These are phyloP conservation scores for Ephemerocybe angulata DNA, from an alignment of 768 basidiomycete genomes.

Conservation along the genomic window DNA sequence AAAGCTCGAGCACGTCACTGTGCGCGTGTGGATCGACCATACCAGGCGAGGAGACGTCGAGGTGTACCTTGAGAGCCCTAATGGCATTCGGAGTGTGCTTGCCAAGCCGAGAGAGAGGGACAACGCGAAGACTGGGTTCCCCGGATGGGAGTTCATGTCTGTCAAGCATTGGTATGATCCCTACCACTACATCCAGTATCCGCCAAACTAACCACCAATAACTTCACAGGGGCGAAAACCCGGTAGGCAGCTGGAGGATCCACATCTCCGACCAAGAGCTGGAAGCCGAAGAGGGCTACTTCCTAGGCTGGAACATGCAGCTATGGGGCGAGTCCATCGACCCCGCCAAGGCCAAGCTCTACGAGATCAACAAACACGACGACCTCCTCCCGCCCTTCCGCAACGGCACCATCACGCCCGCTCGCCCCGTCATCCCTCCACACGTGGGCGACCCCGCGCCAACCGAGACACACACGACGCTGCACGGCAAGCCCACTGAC, in stretches of 20 bases:
- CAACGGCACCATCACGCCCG: conserved; percentile 29
- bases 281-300: conserved; percentile 48
- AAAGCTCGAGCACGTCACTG: conserved; percentile 83
- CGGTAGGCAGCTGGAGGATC: conserved; percentile 89
- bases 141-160: conserved; percentile 94
- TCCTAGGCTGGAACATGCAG: conserved; percentile 88
- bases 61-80: conserved; percentile 80
- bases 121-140: conserved; percentile 61
- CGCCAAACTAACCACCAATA: conserved; percentile 9
- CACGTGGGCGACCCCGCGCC: conserved; percentile 25
- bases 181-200: background rate
- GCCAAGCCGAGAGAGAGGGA: conserved; percentile 70
- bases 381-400: conserved; percentile 45
- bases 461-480: conserved; percentile 71
- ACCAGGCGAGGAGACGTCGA: conserved; percentile 85
- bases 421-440: conserved; percentile 31
- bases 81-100: conserved; percentile 78
- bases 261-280: conserved; percentile 74
- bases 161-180: conserved; percentile 88
- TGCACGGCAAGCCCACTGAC: conserved; percentile 78
- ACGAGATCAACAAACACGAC: conserved; percentile 52
- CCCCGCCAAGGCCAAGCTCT: conserved; percentile 57
- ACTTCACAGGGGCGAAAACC: conserved; percentile 79
- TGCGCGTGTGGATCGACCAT: conserved; percentile 90
- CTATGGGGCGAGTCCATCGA: conserved; percentile 89